Conservation (phyloP, 257 asterid species). For the Solanum sitiens region DNA sequence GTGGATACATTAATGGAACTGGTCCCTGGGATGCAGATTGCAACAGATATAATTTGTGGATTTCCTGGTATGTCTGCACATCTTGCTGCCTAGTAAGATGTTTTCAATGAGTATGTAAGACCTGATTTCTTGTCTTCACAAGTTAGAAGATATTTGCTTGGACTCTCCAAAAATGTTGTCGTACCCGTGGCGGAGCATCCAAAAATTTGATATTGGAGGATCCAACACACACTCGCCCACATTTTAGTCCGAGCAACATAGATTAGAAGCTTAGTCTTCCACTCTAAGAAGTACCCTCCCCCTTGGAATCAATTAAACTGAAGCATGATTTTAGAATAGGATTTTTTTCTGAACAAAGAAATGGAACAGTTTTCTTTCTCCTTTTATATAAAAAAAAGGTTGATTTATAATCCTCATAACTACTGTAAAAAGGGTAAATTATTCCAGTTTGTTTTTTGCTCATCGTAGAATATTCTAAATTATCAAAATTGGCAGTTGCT, state of each 20-base stretch:
- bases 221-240: not conserved
- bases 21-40: constrained; percentile 98
- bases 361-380: not conserved
- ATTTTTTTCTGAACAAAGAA: not conserved
- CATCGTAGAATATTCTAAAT: not conserved
- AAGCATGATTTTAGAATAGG: not conserved
- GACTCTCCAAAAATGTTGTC: not conserved
- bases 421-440: not conserved
- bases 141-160: not conserved
- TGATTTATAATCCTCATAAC: not conserved
- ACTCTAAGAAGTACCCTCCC: not conserved
- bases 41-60: constrained; percentile 93
- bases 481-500: not conserved
- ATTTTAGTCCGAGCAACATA: not conserved
- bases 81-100: not conserved
- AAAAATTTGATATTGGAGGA: not conserved
- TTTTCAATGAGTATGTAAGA: not conserved
- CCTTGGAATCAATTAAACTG: not conserved
- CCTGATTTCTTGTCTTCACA: not conserved
- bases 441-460: not conserved
- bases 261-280: not conserved
- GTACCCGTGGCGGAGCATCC: not conserved
- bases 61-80: constrained; percentile 66
- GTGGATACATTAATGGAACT: constrained; percentile 75
- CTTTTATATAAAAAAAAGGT: not conserved